These are phyloP conservation scores for Melaleuca alternifolia DNA, from an alignment of 345 rosid genomes.

Conservation along the genomic window DNA sequence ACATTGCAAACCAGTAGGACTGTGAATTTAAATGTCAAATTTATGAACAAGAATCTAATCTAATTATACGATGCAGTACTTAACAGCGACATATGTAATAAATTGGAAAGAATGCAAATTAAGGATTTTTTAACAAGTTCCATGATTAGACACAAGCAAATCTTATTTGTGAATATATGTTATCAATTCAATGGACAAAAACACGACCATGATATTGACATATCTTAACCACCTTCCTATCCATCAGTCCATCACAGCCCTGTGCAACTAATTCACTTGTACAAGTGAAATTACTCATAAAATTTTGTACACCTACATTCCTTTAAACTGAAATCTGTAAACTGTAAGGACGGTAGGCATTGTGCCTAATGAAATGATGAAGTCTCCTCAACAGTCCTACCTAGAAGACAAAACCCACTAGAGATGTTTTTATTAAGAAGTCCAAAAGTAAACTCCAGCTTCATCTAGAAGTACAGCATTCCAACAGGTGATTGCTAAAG, in stretches of 20 bases:
- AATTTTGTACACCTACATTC: background rate
- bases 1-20: background rate
- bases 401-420: background rate
- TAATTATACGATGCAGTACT: background rate
- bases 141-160: background rate
- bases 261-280: background rate
- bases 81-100: background rate
- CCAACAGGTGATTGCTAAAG: background rate
- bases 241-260: background rate
- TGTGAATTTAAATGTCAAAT: background rate
- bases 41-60: background rate
- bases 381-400: background rate
- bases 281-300: background rate
- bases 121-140: background rate
- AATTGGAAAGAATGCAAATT: background rate
- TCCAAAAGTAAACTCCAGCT: background rate
- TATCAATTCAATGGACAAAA: background rate
- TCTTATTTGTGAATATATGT: background rate
- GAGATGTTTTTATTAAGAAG: background rate
- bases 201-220: background rate
- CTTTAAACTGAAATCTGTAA: background rate
- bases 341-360: background rate
- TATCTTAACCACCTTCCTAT: background rate
- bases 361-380: background rate
- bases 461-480: background rate